Evolutionary conservation across 805 yeast species (phyloP), one percentile per base, ranked within the genome.

Genomic region (Nakazawaea ernobii): DNA sequence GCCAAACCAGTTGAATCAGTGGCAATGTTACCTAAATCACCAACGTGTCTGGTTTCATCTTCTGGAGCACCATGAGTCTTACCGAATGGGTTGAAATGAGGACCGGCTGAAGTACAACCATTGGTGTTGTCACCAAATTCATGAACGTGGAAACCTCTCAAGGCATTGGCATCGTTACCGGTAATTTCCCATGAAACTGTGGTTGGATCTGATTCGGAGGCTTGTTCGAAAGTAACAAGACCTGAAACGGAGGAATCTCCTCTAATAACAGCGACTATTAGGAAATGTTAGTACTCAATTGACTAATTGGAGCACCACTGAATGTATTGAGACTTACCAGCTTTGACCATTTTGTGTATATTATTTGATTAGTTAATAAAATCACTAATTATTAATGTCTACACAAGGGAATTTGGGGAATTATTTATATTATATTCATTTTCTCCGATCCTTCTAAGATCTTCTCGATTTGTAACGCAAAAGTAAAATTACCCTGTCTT

Each of bases 71-170:
- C 97, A 68, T 90, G 97, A 56, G 79, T 79, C 76, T 86, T 85
- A 53, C 79, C 76, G 66, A 84, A 85, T 57, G 97, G 97, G 79
- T 91, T 84, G 80, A 89, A 90, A 74, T 91, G 97, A 51, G 97
- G 96, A 64, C 97, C 97, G 47, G 97, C 97, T 56, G 96, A 87
- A 52, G 96, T 92, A 75, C 99, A 94, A 57, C 99, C 99, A 69
- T 94, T 94, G 72, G 99, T 89, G 82, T 88, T 89, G 77, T 94
- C 99, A 74, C 99, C 99, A 63, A 94, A 94, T 66, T 88, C 85
- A 73, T 94, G 99, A 65, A 94, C 74, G 79, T 94, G 99, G 96
- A 94, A 92, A 46, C 99, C 99, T 71, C 96, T 84, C 66, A 77
- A 73, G 44, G 96, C 92, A 62, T 87, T 84, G 52, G 97, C 74